These are phyloP conservation scores for Zymoseptoria tritici DNA, from an alignment of 2,329 filamentous ascomycete genomes.

Conservation along the genomic window DNA sequence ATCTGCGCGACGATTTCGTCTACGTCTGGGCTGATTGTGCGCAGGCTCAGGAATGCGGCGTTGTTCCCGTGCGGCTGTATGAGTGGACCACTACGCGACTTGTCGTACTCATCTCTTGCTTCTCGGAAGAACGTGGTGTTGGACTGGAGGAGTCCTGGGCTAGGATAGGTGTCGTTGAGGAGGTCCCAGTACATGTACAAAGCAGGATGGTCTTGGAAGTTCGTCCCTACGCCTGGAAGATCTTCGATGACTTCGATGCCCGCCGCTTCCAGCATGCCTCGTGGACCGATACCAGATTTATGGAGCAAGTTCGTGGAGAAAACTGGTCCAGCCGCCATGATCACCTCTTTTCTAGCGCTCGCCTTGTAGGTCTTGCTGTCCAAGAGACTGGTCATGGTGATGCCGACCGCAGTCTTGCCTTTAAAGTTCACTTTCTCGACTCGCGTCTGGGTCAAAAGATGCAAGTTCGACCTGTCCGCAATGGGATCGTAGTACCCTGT, in stretches of 20 bases:
- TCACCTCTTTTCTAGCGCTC: slow-evolving; percentile 28
- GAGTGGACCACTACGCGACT: slow-evolving; percentile 8
- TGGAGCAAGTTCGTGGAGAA: slow-evolving; percentile 52
- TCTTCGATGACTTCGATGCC: slow-evolving; percentile 37
- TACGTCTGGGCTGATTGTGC: background rate
- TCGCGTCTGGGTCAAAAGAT: slow-evolving; percentile 5
- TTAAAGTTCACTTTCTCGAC: background rate
- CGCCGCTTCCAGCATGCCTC: slow-evolving; percentile 33
- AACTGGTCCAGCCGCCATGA: slow-evolving; percentile 51
- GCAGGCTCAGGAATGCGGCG: slow-evolving; percentile 16
- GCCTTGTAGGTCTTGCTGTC: background rate
- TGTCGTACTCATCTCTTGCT: slow-evolving; percentile 8
- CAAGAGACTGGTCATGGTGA: background rate
- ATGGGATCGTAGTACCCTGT: slow-evolving; percentile 27
- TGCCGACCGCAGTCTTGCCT: slow-evolving; percentile 4
- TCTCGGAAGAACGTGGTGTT: slow-evolving; percentile 6
- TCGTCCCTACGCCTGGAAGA: slow-evolving; percentile 41
- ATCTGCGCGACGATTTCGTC: slow-evolving; percentile 7
- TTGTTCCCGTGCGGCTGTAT: slow-evolving; percentile 12
- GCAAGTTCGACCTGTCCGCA: slow-evolving; percentile 24
- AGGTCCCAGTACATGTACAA: slow-evolving; percentile 11
- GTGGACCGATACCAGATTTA: slow-evolving; percentile 51
- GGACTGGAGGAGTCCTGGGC: slow-evolving; percentile 5
- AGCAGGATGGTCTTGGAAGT: slow-evolving; percentile 43
- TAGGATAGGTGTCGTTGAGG: slow-evolving; percentile 7